Evolutionary conservation across 345 rosid species (phyloP).

Genomic region (Aquilaria malaccensis): DNA sequence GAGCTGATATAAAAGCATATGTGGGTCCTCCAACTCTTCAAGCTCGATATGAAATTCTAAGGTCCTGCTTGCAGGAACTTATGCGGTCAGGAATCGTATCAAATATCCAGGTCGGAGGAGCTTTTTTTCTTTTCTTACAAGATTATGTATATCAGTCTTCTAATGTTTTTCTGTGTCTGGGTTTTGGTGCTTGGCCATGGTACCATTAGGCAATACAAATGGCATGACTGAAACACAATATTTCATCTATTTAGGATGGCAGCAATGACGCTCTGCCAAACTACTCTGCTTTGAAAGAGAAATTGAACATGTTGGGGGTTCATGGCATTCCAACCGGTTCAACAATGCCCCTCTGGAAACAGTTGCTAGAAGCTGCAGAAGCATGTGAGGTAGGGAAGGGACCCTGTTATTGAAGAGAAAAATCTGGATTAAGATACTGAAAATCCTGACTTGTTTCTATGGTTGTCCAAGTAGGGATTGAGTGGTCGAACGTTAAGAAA

Average conservation of each 20-base stretch:
- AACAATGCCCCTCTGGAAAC: constrained; percentile 31
- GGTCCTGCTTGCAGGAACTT: constrained; percentile 83
- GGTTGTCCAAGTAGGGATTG: constrained; percentile 50
- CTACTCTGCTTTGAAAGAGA: constrained; percentile 55
- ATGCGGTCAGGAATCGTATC: constrained; percentile 61
- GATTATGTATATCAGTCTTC: too few relatives aligned
- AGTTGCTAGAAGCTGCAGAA: constrained; percentile 72
- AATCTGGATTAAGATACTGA: background rate
- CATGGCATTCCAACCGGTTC: constrained; percentile 28
- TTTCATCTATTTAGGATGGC: constrained; percentile 38
- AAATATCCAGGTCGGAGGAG: constrained; percentile 44
- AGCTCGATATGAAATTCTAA: constrained; percentile 88
- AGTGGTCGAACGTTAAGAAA: constrained; percentile 89
- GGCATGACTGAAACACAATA: too few relatives aligned
- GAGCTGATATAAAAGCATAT: constrained; percentile 97
- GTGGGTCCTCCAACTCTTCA: constrained; percentile 93
- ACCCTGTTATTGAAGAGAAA: constrained; percentile 2
- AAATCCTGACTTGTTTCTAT: background rate
- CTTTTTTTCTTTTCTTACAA: background rate
- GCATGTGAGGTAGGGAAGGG: constrained; percentile 64
- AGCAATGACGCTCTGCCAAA: constrained; percentile 43
- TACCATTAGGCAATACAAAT: too few relatives aligned
- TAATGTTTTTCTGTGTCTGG: too few relatives aligned
- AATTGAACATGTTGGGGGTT: constrained; percentile 28
- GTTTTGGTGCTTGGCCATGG: too few relatives aligned